Evolutionary conservation across 768 basidiomycete genomes (phyloP).

Genomic region (Rhizopogon vulgaris): DNA sequence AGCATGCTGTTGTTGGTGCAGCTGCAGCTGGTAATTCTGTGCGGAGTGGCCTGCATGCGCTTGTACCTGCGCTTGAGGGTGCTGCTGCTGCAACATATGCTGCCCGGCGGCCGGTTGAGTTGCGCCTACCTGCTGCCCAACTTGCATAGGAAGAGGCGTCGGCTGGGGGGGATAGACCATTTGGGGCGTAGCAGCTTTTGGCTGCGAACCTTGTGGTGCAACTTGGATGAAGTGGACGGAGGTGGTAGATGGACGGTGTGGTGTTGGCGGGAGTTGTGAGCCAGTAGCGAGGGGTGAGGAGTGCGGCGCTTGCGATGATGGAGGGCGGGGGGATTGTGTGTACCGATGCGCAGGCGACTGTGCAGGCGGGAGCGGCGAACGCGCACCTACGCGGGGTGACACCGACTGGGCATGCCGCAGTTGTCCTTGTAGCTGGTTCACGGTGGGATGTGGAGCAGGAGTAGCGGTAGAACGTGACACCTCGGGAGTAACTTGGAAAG

Average conservation of each 20-base stretch:
- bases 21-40: constrained; percentile 14
- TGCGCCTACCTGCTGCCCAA: constrained; percentile 16
- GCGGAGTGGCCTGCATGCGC: constrained; percentile 12
- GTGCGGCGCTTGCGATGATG: constrained; percentile 24
- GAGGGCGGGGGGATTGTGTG: constrained; percentile 29
- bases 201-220: constrained; percentile 12
- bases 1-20: constrained; percentile 6
- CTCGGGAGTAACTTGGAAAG: constrained; percentile 23
- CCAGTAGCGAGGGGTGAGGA: constrained; percentile 25
- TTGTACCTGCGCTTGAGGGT: constrained; percentile 12
- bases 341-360: constrained; percentile 28
- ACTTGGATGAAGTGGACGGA: constrained; percentile 23
- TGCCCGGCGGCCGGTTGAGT: constrained; percentile 3
- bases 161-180: constrained; percentile 17
- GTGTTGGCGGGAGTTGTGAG: constrained; percentile 21
- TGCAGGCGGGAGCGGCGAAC: constrained; percentile 17
- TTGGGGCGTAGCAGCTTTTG: constrained; percentile 27
- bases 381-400: constrained; percentile 24
- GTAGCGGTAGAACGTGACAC: constrained; percentile 23
- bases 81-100: constrained; percentile 20
- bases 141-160: constrained; percentile 15
- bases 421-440: constrained; percentile 29
- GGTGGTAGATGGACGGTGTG: constrained; percentile 17
- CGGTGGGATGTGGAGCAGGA: constrained; percentile 24
- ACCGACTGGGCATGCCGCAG: constrained; percentile 10